Base-by-base conservation (phyloP, 169 alveolate species). In the Plasmodium berghei region DNA sequence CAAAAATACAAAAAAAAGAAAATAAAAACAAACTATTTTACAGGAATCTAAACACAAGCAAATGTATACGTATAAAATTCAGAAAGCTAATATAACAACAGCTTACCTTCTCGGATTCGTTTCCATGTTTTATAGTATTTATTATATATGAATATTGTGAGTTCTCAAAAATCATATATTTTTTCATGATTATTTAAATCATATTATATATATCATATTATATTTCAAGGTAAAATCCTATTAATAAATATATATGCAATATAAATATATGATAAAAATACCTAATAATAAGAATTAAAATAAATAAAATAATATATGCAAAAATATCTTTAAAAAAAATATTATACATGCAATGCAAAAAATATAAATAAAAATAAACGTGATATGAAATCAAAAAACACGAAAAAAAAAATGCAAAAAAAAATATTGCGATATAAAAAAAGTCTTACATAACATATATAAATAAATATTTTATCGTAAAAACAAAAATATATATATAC, bases 61-160 rank as follows among this genome's bases (percentile, higher is more conserved):
- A 6, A 52, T 16, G 59, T 6, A 52, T 16, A 52, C 0, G 10
- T 52, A 52, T 16, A 34, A 34, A 52, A 5, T 52, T 52, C 20
- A 14, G 8, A 14, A 16, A 52, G 20, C n/a, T 12, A 16, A 52
- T 52, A 52, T 14, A 14, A 18, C 61, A 28, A 72, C 24, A 72
- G 16, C 26, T 49, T 74, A 86, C 91, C 91, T 34, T 86, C 62
- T 86, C 91, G n/a, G 91, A 86, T 59, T 86, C 91, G 61, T 70
- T 66, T 46, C 91, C 91, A 86, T 86, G 70, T 70, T 86, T 86
- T 42, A 86, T 86, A 71, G 73, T 86, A 71, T 86, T 86, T 58
- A 86, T 48, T 16, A 86, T 86, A 46, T 86, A 86, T 20, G 91
- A 70, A 59, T 86, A 63, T 46, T 75, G 89, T 24, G 80, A 67